Evolutionary conservation across 257 asterid species (phyloP).

Genomic region (Galeopsis tetrahit): DNA sequence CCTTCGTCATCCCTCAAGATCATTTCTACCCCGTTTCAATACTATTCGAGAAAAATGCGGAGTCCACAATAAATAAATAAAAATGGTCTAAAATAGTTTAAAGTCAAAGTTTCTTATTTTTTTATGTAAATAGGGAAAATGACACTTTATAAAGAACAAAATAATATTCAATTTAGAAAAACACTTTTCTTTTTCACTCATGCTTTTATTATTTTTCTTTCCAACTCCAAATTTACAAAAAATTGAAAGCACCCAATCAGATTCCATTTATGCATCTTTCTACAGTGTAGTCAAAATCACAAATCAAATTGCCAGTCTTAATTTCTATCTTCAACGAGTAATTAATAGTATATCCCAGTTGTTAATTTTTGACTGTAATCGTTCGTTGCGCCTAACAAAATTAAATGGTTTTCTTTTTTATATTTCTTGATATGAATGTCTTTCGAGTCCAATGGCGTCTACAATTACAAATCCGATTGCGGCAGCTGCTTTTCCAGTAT

Average conservation of each 20-base stretch:
- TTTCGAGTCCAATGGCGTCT: neutral
- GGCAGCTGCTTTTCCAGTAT: constrained; percentile 7
- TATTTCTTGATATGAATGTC: constrained; percentile 18
- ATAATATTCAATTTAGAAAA: no score
- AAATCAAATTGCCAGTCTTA: neutral
- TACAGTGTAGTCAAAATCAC: neutral
- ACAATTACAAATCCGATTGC: constrained; percentile 29
- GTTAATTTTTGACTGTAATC: neutral
- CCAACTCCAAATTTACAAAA: no score
- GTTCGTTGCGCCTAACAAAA: neutral
- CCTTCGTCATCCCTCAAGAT: no score
- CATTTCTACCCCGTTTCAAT: no score
- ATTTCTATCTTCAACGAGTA: neutral
- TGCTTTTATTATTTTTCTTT: no score
- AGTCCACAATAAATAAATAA: no score
- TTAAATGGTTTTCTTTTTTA: neutral
- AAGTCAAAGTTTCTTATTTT: no score
- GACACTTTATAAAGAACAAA: no score
- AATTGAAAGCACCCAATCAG: neutral
- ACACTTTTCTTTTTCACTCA: no score
- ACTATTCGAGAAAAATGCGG: no score
- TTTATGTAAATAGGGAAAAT: no score
- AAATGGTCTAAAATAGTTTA: no score
- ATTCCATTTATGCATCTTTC: constrained; percentile 19
- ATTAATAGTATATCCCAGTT: neutral